Conservation (phyloP, 1,139 yeast genomes). For the Taphrina communis region DNA sequence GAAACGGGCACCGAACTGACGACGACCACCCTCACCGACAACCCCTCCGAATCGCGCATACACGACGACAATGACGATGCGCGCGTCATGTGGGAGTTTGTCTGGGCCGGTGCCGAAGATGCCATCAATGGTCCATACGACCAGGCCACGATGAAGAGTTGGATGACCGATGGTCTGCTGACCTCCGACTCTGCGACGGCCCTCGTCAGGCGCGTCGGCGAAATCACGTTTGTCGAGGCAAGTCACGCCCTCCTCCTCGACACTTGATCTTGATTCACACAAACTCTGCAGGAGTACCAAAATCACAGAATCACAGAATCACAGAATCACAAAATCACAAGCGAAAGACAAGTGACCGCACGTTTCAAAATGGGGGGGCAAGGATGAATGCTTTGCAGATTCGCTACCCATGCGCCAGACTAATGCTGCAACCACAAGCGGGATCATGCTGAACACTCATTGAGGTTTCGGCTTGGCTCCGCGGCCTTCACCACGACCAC, state of each 20-base stretch:
- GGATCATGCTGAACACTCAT: neutral
- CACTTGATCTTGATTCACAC: neutral
- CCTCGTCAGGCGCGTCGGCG: conserved; percentile 26
- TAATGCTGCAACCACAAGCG: neutral
- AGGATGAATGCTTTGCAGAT: neutral
- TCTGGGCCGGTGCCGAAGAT: conserved; percentile 60
- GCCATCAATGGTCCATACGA: conserved; percentile 68
- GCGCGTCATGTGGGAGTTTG: conserved; percentile 63
- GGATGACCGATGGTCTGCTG: conserved; percentile 65
- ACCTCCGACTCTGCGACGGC: conserved; percentile 48
- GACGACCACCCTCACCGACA: conserved; percentile 25
- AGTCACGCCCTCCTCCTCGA: conserved; percentile 2
- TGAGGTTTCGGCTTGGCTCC: conserved; percentile 12
- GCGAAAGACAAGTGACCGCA: no score
- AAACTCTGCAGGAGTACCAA: neutral
- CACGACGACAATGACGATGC: conserved; percentile 50
- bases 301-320: no score
- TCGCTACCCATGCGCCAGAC: neutral
- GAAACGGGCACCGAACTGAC: conserved; percentile 59
- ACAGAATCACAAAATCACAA: no score
- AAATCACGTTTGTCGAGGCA: conserved; percentile 23
- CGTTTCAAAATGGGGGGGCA: neutral
- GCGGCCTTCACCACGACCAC: conserved; percentile 20
- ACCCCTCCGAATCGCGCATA: conserved; percentile 42
- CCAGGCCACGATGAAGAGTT: conserved; percentile 61